phyloP scores from a whole-genome alignment of 805 yeast genomes.

The Saturnispora sekii region DNA sequence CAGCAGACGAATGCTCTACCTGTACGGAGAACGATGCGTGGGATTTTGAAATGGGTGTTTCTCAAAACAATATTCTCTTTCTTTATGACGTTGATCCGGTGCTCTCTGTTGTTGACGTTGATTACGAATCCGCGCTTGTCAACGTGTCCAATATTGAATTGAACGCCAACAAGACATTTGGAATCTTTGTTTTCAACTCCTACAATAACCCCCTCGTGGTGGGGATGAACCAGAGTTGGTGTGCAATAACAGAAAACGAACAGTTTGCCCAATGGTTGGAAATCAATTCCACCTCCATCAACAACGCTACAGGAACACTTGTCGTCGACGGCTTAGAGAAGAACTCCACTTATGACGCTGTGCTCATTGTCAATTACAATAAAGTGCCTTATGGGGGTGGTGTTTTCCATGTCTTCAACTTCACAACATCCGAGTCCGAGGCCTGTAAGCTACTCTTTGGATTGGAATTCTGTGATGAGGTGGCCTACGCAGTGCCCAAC shows the following conservation, averaged over 20 bases:
- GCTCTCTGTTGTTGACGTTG: slow-evolving; percentile 58
- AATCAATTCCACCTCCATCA: slow-evolving; percentile 18
- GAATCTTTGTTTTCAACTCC: slow-evolving; percentile 38
- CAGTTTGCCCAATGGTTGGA: slow-evolving; percentile 2
- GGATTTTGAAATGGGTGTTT: slow-evolving; percentile 59
- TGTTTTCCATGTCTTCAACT: slow-evolving; percentile 44
- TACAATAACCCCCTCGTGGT: slow-evolving; percentile 29
- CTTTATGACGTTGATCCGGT: slow-evolving; percentile 58
- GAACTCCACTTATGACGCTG: slow-evolving; percentile 56
- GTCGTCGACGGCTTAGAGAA: slow-evolving; percentile 49
- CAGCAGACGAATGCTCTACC: slow-evolving; percentile 16
- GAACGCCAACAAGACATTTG: slow-evolving; percentile 17
- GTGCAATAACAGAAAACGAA: slow-evolving; percentile 49
- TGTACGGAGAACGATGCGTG: slow-evolving; percentile 28
- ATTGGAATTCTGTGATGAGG: slow-evolving; percentile 66
- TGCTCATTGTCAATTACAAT: slow-evolving; percentile 42
- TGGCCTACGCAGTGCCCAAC: slow-evolving; percentile 81
- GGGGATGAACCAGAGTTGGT: slow-evolving; percentile 48
- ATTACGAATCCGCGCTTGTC: slow-evolving; percentile 55
- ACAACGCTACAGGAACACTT: slow-evolving; percentile 36
- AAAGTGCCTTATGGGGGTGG: slow-evolving; percentile 45
- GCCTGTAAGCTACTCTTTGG: slow-evolving; percentile 70
- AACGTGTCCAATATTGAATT: slow-evolving; percentile 35
- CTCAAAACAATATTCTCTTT: slow-evolving; percentile 51
- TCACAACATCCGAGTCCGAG: slow-evolving; percentile 42